These are phyloP conservation scores for Sporothrix humicola DNA, from an alignment of 2,329 filamentous ascomycete genomes.

Conservation along the genomic window DNA sequence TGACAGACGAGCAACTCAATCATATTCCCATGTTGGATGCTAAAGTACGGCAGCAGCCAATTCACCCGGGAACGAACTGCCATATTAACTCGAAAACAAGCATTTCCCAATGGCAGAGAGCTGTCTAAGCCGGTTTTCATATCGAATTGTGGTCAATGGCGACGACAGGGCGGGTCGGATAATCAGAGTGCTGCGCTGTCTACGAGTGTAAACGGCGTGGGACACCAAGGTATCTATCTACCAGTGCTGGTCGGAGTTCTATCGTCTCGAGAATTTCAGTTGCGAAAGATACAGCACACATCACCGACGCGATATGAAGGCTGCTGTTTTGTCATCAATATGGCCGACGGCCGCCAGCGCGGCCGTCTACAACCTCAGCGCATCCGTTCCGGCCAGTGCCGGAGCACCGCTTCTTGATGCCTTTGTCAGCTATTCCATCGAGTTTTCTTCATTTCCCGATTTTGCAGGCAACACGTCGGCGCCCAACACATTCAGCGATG, in stretches of 20 bases:
- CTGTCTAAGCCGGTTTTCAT: neutral
- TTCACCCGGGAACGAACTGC: slow-evolving; percentile 12
- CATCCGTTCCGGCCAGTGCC: slow-evolving; percentile 33
- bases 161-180: neutral
- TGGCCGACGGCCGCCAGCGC: neutral
- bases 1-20: neutral
- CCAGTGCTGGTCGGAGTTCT: neutral
- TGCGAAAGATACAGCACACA: neutral
- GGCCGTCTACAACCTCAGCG: slow-evolving; percentile 24
- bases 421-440: slow-evolving; percentile 53
- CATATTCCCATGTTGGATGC: neutral
- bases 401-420: slow-evolving; percentile 47
- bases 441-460: slow-evolving; percentile 59
- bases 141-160: neutral
- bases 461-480: slow-evolving; percentile 58
- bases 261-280: neutral
- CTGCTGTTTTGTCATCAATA: neutral
- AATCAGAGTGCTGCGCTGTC: neutral
- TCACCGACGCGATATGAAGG: neutral
- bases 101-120: neutral
- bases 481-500: slow-evolving; percentile 66
- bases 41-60: neutral
- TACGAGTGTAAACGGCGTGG: slow-evolving; percentile 5
- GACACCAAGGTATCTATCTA: neutral
- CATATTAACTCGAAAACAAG: neutral